phyloP scores from a whole-genome alignment of 2,329 filamentous ascomycete species.

The Zymoseptoria brevis region DNA sequence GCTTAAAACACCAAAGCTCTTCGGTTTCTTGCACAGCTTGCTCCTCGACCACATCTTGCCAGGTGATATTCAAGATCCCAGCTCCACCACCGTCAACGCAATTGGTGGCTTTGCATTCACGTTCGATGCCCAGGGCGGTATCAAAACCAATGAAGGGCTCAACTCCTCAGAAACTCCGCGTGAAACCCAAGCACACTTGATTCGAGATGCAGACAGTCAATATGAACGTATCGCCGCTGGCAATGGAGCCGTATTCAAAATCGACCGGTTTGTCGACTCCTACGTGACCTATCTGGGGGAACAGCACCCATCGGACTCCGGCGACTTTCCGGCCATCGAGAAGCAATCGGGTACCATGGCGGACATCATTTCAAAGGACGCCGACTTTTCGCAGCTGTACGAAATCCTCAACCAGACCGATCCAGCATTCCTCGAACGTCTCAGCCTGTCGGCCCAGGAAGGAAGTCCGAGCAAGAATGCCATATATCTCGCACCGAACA shows the following conservation, averaged over 20 bases:
- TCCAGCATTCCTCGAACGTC: slow-evolving; percentile 7
- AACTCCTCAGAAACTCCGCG: background rate
- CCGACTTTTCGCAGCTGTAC: slow-evolving; percentile 4
- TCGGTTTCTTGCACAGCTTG: slow-evolving; percentile 7
- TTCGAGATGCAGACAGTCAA: slow-evolving; percentile 2
- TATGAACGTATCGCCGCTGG: slow-evolving; percentile 2
- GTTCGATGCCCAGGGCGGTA: slow-evolving; percentile 2
- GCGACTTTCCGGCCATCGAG: background rate
- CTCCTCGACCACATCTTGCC: slow-evolving; percentile 10
- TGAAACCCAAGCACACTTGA: slow-evolving; percentile 3
- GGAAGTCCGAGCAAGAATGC: background rate
- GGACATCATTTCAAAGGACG: slow-evolving; percentile 1
- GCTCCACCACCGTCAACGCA: background rate
- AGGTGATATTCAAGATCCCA: slow-evolving; percentile 1
- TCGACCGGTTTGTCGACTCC: slow-evolving; percentile 8
- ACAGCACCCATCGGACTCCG: background rate
- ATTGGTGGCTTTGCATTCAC: slow-evolving; percentile 9
- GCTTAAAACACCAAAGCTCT: slow-evolving; percentile 4
- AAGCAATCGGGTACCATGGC: slow-evolving; percentile 8
- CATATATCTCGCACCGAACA: slow-evolving; percentile 11
- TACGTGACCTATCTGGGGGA: slow-evolving; percentile 11
- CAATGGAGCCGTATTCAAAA: slow-evolving; percentile 11
- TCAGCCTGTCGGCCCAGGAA: background rate
- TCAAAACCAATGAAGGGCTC: slow-evolving; percentile 9
- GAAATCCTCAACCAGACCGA: background rate